phyloP scores from a whole-genome alignment of 345 rosid genomes.

The Schrenkiella parvula region DNA sequence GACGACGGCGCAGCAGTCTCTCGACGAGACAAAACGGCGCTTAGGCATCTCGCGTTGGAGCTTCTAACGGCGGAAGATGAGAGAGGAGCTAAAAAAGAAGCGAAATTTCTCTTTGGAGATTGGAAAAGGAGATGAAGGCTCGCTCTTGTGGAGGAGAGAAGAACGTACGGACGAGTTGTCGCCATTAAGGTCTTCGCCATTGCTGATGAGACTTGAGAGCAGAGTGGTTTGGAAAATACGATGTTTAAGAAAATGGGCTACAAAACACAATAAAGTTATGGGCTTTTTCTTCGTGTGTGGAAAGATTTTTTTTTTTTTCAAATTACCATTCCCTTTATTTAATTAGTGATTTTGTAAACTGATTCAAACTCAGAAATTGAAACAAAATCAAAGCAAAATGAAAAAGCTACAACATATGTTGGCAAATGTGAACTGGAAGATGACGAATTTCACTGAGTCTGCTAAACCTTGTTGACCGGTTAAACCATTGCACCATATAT shows the following conservation, averaged over 20 bases:
- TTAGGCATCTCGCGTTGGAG: neutral
- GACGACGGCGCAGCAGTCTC: slow-evolving; percentile 23
- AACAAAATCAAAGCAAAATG: no score
- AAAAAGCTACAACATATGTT: neutral
- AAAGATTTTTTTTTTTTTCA: no score
- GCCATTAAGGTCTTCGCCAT: slow-evolving; percentile 41
- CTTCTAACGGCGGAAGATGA: slow-evolving; percentile 1
- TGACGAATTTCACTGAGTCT: neutral
- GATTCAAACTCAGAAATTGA: no score
- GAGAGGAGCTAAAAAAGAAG: slow-evolving; percentile 10
- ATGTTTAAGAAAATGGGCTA: slow-evolving; percentile 8
- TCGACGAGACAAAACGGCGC: slow-evolving; percentile 21
- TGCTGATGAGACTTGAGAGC: neutral
- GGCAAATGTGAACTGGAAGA: neutral
- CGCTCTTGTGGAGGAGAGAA: slow-evolving; percentile 35
- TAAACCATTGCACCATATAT: neutral
- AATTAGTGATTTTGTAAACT: no score
- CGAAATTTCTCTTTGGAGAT: slow-evolving; percentile 25
- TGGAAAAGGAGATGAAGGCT: slow-evolving; percentile 26
- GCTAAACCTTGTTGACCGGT: neutral
- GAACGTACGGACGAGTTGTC: slow-evolving; percentile 37
- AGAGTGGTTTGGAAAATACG: neutral
- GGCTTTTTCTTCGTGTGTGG: no score
- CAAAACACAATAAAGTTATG: neutral
- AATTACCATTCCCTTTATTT: no score